Percentiles rank a stretch among this genome's conserved stretches.
phyloP scores from a whole-genome alignment of 2,329 filamentous ascomycete species.

The Penicillium sp. region DNA sequence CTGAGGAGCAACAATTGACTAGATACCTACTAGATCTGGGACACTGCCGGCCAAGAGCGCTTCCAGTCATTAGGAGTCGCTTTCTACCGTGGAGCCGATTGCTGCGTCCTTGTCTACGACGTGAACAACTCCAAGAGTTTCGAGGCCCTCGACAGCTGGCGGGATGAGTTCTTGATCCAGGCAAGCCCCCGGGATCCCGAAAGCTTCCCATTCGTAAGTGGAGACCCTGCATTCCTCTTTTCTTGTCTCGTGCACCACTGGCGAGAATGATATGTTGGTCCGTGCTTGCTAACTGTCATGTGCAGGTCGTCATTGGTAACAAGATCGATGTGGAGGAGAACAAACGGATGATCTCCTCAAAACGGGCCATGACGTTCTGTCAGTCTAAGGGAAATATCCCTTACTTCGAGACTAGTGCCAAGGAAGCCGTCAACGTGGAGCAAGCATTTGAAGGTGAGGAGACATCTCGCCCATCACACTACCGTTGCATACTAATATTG shows the following conservation, averaged over 20 bases:
- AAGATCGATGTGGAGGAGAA: conserved; percentile 99
- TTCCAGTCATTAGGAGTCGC: conserved; percentile 97
- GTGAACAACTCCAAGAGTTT: conserved; percentile 99
- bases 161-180: conserved; percentile 97
- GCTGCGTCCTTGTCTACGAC: conserved; percentile 96
- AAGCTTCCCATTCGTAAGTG: conserved; percentile 90
- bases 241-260: neutral
- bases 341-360: conserved; percentile 94
- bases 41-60: conserved; percentile 94
- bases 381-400: conserved; percentile 96
- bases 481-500: neutral
- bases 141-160: conserved; percentile 96
- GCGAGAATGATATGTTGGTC: conserved; percentile 4
- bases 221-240: neutral
- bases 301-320: conserved; percentile 89
- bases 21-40: conserved; percentile 72
- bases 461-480: neutral
- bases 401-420: conserved; percentile 98
- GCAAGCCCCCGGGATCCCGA: conserved; percentile 94
- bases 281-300: conserved; percentile 13
- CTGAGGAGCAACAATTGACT: conserved; percentile 10
- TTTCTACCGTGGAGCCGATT: conserved; percentile 96
- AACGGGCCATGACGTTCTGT: conserved; percentile 95
- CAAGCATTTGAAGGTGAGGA: conserved; percentile 72
- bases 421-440: conserved; percentile 98